Conservation (phyloP, 805 yeast species). For the Ogataea naganishii region DNA sequence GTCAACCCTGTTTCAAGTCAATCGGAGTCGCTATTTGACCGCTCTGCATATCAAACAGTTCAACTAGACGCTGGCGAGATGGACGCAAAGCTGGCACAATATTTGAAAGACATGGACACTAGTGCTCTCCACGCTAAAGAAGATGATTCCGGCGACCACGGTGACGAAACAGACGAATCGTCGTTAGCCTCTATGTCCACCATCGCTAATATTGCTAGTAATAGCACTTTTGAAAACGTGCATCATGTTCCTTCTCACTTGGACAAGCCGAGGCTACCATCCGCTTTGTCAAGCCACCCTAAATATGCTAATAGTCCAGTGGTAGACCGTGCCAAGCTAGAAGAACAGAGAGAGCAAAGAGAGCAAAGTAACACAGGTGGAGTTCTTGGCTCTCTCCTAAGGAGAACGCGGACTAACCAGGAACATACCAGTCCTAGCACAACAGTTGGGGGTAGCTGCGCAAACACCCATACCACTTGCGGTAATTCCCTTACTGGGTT, state of each 20-base stretch:
- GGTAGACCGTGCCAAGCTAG: conserved; percentile 12
- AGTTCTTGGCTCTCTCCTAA: conserved; percentile 22
- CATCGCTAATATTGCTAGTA: conserved; percentile 16
- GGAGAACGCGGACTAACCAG: conserved; percentile 17
- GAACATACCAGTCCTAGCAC: too few species aligned
- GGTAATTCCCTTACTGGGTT: too few species aligned
- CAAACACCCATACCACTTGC: too few species aligned
- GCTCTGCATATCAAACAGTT: too few species aligned
- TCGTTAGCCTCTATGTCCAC: conserved; percentile 7
- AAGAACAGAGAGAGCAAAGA: conserved; percentile 10
- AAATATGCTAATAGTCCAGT: conserved; percentile 18
- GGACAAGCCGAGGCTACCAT: conserved; percentile 33
- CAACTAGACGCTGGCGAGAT: too few species aligned
- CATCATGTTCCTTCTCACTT: conserved; percentile 45
- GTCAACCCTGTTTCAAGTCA: too few species aligned
- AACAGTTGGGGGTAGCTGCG: too few species aligned
- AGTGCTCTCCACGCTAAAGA: conserved; percentile 1
- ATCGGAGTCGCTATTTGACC: too few species aligned
- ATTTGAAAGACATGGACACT: conserved; percentile 27
- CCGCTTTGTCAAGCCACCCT: conserved; percentile 32
- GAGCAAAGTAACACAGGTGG: conserved; percentile 9
- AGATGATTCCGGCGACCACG: conserved; percentile 1
- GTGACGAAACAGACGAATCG: background rate
- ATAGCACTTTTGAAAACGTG: conserved; percentile 23
- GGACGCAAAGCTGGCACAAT: conserved; percentile 40